phyloP scores from a whole-genome alignment of 768 basidiomycete species.

The Saitozyma podzolica region DNA sequence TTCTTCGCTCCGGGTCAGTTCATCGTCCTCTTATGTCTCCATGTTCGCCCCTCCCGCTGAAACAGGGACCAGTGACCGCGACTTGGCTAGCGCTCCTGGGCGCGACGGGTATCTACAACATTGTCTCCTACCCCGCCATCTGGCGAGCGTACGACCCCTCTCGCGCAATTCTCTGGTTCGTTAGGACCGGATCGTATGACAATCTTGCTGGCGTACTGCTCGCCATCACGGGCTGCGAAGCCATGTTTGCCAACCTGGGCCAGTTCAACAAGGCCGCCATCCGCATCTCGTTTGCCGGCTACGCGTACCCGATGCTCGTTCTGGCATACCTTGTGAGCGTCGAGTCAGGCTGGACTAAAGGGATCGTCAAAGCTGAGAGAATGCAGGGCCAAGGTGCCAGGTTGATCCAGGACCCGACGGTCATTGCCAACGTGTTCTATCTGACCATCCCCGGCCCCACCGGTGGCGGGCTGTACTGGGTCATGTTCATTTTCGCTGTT shows the following conservation, averaged over 20 bases:
- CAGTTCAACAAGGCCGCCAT: conserved; percentile 68
- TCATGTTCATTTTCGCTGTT: too few species aligned
- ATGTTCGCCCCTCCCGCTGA: background rate
- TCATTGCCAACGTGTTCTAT: too few species aligned
- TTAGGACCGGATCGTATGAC: conserved; percentile 65
- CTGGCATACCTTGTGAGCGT: conserved; percentile 61
- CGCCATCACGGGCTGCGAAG: conserved; percentile 68
- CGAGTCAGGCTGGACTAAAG: background rate
- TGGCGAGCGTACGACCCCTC: conserved; percentile 70
- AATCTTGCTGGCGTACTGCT: conserved; percentile 66
- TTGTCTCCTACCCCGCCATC: conserved; percentile 44
- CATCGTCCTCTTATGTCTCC: conserved; percentile 1
- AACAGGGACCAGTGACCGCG: too few species aligned
- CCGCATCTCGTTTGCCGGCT: conserved; percentile 58
- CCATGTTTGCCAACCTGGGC: conserved; percentile 58
- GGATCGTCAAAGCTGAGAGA: conserved; percentile 1
- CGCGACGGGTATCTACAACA: too few species aligned
- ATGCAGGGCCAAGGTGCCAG: conserved; percentile 25
- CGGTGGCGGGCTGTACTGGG: too few species aligned
- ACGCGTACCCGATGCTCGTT: conserved; percentile 64
- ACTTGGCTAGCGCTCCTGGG: too few species aligned
- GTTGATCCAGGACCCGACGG: too few species aligned
- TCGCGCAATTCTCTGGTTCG: conserved; percentile 66
- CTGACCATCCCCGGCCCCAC: too few species aligned
- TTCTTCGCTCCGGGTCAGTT: conserved; percentile 61